Base-by-base conservation (phyloP, 192 early-diverging fungal genomes). In the Coemansia sp. region DNA sequence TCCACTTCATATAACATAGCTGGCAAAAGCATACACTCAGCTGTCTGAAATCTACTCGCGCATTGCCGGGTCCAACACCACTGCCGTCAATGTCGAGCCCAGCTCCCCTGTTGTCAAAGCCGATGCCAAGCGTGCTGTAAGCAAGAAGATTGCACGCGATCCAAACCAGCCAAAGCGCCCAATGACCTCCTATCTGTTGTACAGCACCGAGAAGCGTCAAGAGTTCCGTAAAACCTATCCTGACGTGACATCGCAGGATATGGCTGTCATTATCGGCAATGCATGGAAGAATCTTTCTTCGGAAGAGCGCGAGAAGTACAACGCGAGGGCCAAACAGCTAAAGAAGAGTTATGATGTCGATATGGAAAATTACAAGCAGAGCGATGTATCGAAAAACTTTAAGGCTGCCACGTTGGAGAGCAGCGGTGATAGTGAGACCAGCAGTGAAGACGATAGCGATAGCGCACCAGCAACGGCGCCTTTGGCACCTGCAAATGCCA, bases 161-260 rank as follows among this genome's bases (percentile, higher is more conserved):
- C 74, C 74, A 9, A 55, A 67, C 40, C 53, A 38, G 9, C 74
- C 74, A 10, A 78, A 78, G 68, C 53, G 57, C 30, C 64, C 74
- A 1, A 6, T 59, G 38, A 60, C 60, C 9, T 48, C 74, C 22
- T 78, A 71, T 43, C 33, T 78, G 10, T 17, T 78, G 47, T 78
- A 60, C 46, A 49, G 55, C 39, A 40, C 13, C 34, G 63, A 66
- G n/a, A 49, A 54, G 39, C 73, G 73, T 18, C 13, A 54, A 1
- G 24, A 27, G 38, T 53, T 67, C 49, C 17, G 15, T 15, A 23
- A 57, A 15, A 46, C 22, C 23, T 30, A 53, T 51, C 62, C 67
- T 14, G 62, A 52, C 7, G 38, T 54, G 25, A 17, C 38, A 2
- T 59, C 73, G 47, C 57, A 64, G 57, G 57, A 66, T 0, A 40